Evolutionary conservation across 306 rosid species (phyloP).

Genomic region (Castanea sativa): DNA sequence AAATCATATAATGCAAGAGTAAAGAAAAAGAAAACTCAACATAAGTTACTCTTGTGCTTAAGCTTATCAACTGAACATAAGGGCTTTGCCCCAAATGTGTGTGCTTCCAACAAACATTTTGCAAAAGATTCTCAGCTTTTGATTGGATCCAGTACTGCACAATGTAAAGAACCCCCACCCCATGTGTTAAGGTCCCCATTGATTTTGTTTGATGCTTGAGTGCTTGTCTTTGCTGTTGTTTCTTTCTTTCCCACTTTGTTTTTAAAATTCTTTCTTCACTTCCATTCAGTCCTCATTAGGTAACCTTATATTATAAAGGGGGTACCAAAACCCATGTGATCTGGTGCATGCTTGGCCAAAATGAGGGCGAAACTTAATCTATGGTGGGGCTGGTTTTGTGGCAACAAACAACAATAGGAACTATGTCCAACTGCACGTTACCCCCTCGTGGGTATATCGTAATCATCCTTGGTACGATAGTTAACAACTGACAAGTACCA

Average conservation of each 20-base stretch:
- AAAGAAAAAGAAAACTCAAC: not conserved
- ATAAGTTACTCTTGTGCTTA: not conserved
- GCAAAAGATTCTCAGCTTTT: constrained; percentile 60
- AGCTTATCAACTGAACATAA: not conserved
- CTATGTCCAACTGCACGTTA: constrained; percentile 68
- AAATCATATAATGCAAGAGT: not conserved
- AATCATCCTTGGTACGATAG: constrained; percentile 61
- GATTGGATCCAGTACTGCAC: constrained; percentile 58
- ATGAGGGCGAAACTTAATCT: constrained; percentile 31
- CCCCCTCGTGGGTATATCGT: constrained; percentile 90
- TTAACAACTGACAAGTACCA: constrained; percentile 51
- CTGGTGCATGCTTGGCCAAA: constrained; percentile 64
- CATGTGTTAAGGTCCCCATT: constrained; percentile 97
- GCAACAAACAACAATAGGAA: constrained; percentile 46
- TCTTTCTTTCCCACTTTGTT: constrained; percentile 46
- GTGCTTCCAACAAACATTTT: constrained; percentile 43
- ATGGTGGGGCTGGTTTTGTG: constrained; percentile 33
- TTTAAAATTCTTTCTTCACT: constrained; percentile 25
- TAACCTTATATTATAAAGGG: constrained; percentile 45
- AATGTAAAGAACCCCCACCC: constrained; percentile 52
- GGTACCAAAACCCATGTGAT: constrained; percentile 89
- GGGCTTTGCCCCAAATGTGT: constrained; percentile 9
- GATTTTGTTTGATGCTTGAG: constrained; percentile 50
- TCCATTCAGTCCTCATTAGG: constrained; percentile 50
- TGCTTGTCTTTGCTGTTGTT: constrained; percentile 70